Percentiles rank a stretch among this genome's conserved stretches.
Conservation (phyloP, 306 rosid genomes). For the Morella rubra region DNA sequence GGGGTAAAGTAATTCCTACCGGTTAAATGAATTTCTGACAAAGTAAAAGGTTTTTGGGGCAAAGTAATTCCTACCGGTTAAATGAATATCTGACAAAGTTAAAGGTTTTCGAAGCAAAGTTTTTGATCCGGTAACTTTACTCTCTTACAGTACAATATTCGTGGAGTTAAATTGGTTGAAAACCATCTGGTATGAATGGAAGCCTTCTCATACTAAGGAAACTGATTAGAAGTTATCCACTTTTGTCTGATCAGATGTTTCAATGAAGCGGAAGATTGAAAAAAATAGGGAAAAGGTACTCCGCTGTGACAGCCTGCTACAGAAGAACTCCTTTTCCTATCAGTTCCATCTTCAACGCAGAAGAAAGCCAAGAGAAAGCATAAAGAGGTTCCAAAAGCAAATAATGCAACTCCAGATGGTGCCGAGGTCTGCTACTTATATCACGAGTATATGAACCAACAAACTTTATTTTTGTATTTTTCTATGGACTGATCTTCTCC, state of each 20-base stretch:
- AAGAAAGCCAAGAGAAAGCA: slow-evolving; percentile 58
- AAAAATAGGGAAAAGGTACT: slow-evolving; percentile 81
- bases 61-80: not conserved
- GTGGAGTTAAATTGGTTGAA: not conserved
- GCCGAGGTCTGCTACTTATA: slow-evolving; percentile 49
- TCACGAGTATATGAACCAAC: not conserved
- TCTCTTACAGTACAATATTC: not conserved
- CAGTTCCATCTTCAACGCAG: slow-evolving; percentile 66
- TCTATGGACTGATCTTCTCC: not conserved
- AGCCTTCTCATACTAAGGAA: not conserved
- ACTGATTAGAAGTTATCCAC: slow-evolving; percentile 5
- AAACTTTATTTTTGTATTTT: not conserved
- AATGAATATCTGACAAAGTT: not conserved
- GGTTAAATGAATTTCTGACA: too few species aligned
- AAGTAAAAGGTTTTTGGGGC: not conserved
- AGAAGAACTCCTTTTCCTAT: slow-evolving; percentile 69
- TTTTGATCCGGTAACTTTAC: not conserved
- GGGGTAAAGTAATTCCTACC: too few species aligned
- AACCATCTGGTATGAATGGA: not conserved
- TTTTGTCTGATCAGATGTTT: slow-evolving; percentile 54
- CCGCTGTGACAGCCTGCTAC: slow-evolving; percentile 59
- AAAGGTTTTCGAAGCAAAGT: not conserved
- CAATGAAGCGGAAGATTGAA: slow-evolving; percentile 83
- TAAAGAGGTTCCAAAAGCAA: slow-evolving; percentile 29
- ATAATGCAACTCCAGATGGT: slow-evolving; percentile 33